Base-by-base conservation (phyloP, 2,329 filamentous ascomycete species). In the Exophiala sp. region DNA sequence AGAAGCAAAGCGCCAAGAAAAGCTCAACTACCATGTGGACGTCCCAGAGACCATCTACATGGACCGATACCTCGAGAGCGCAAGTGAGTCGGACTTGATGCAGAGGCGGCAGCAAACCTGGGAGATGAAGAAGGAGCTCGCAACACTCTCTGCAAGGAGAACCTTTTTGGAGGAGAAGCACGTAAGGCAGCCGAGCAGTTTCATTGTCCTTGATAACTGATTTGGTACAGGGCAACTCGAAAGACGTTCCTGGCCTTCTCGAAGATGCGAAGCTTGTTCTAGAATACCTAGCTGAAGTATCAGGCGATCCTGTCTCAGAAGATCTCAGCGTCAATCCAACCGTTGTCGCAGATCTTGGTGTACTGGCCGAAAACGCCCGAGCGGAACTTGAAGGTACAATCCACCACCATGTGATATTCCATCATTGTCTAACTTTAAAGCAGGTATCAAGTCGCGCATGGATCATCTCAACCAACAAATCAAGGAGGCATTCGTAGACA, bases 41-140 rank as follows among this genome's bases (percentile, higher is more conserved):
- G 83, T 99, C n/a, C 85, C 87, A 3, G 86, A 94, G 61, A 85
- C 80, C 1, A 78, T 99, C 10, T 95, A 89, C 66, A 77, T 99
- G 49, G 94, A 97, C 70, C 83, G 91, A 24, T 99, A 95, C 69
- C 86, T 91, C 79, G 85, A 89, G 57, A 81, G 82, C 3, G 75
- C 79, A 1, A 75, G 78, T 3, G 78, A 83, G 38, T 81, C 84
- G 2, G 72, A 79, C 1, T 73, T 90, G 2, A 81, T 88, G 67
- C 73, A 78, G 40, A 77, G 81, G 40, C 84, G 90, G 24, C 79
- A 85, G 57, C 76, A 86, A 57, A 83, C 83, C 41, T 96, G 92
- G 92, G 79, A 81, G 42, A 83, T 87, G 70, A 88, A 89, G 58
- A 78, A 80, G 55, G 76, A 83, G 42, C 71, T 94, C 10, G 77